Evolutionary conservation across 192 early-diverging fungal genomes (phyloP), one percentile per base, ranked within the genome.

Genomic region (Backusella tarrabulga): DNA sequence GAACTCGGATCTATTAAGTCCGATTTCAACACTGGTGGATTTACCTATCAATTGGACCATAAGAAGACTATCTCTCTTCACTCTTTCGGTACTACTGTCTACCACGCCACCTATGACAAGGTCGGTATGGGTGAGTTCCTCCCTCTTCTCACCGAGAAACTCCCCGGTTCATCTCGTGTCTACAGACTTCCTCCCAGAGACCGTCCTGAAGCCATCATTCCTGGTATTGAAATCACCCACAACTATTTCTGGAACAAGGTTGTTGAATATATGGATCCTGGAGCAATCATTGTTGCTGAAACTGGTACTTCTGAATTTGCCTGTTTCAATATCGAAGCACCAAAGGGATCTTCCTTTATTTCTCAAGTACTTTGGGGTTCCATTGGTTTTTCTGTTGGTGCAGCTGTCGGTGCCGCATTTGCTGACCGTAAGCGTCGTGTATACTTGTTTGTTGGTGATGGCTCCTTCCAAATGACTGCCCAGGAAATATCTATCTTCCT

Each of bases 11-110:
- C 80, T 0, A 69, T 86, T 66, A 83, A 84, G 32, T 74, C 83
- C 19, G 85, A 87, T 76, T 86, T 83, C 69, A 87, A 87, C 42
- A 87, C 86, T 2, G 86, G 86, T 75, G 83, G 83, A 0, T 86
- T 86, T 73, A 85, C 83, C 9, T 82, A 81, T 67, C 71, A 68
- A n/a, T 66, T 86, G 29, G 73, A 79, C 14, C 54, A 34, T 7
- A 72, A 66, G 6, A 77, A 78, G 67, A 60, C 83, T 4, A 84
- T 86, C 54, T 77, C 76, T 34, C 79, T 86, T 26, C 85, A 86
- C 70, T 81, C 78, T 14, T 77, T 80, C 67, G 72, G 74, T 35
- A 78, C 81, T 7, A 73, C 6, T n/a, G 73, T 86, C 15, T 80
- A 67, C 60, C 75, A 83, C 75, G 81, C 85, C 2, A 72, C 38